Evolutionary conservation across 2,329 filamentous ascomycete genomes (phyloP), one percentile per base, ranked within the genome.

Genomic region (Alternaria infectoria): DNA sequence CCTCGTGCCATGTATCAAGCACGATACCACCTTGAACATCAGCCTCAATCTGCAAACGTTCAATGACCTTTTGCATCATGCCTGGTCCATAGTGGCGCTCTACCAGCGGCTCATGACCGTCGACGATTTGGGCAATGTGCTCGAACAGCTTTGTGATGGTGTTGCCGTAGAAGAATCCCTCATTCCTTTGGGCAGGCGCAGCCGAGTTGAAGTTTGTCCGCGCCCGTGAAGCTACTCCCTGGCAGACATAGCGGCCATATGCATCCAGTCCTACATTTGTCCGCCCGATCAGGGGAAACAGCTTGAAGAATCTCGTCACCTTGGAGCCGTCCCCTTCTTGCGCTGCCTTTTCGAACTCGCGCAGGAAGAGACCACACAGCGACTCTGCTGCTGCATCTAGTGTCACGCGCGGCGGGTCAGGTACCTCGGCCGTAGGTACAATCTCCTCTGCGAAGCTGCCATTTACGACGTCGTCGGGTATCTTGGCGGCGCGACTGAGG

Each of bases 1-100:
- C 95, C 68, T 99, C 96, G 59, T 90, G 90, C 93, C 96, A 99
- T 0, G 94, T 96, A 77, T 99, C 96, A 56, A 99, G 84, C 62
- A 99, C 90, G 70, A 98, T 97, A 68, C 96, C 96, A 19, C 94
- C 96, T 81, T 99, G 96, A 1, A 97, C 91, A 80, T 99, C 96
- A 3, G 93, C 96, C 81, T 99, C 96, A 74, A 94, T 89, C 80
- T 99, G 96, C 60, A 99, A 83, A 46, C 93, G 88, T 80, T 97
- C 93, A 70, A 98, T 95, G 57, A 99, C 96, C 71, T 91, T 92
- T 30, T 92, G 89, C 96, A 99, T 99, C 83, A 93, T 96, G 40
- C 95, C 93, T 15, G 87, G 82, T 1, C 96, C 96, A 76, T 99
- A 99, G 80, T 99, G 96, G 50, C 93, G 89, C 82, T 98, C 94